A percentile compares a stretch with the other conserved stretches of the same genome.
Conservation (phyloP, 73 alveolate species). For the Tetrahymena borealis region DNA sequence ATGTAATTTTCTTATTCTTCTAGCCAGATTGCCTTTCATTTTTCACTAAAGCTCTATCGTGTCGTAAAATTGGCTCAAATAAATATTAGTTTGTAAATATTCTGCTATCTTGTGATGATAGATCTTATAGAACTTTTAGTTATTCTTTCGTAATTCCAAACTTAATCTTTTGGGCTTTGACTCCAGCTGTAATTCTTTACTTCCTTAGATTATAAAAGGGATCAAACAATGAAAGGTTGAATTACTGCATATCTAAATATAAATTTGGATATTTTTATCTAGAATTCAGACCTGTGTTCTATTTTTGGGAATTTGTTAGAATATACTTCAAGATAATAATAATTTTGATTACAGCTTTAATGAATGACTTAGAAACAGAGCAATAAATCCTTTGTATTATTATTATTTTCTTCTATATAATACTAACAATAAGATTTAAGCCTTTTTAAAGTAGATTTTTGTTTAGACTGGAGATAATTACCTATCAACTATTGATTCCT, state of each 20-base stretch:
- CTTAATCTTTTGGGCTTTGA: neutral
- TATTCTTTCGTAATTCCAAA: neutral
- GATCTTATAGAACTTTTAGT: neutral
- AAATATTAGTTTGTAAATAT: neutral
- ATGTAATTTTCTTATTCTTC: neutral
- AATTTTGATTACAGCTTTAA: neutral
- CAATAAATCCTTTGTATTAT: neutral
- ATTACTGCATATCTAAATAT: neutral
- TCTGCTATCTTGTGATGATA: neutral
- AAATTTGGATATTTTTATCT: neutral
- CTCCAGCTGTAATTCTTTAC: neutral
- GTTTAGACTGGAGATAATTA: neutral
- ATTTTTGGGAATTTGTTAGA: neutral
- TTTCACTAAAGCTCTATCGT: neutral
- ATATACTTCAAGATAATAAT: neutral
- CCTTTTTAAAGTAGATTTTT: neutral
- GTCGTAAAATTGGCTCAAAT: neutral
- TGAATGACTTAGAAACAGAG: neutral
- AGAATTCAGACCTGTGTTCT: neutral
- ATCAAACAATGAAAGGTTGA: neutral
- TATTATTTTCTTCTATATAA: neutral
- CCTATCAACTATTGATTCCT: neutral
- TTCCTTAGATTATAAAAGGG: neutral
- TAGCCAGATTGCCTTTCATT: neutral
- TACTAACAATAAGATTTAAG: neutral